A percentile compares a stretch with the other conserved stretches of the same genome.
These are phyloP conservation scores for Pyricularia pennisetigena DNA, from an alignment of 2,329 filamentous ascomycete genomes.

Conservation along the genomic window DNA sequence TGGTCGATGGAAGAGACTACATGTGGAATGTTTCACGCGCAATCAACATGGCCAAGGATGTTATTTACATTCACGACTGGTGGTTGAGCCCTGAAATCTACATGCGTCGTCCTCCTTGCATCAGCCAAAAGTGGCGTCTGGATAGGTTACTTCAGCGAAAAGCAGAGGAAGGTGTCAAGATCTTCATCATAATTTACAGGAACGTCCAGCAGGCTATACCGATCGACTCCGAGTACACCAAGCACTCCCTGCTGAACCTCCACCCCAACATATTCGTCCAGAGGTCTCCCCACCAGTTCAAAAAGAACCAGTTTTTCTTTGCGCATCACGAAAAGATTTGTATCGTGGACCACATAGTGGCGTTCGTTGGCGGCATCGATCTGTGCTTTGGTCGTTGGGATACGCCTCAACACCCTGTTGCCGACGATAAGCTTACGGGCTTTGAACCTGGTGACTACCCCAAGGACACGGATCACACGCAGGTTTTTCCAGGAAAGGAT, in stretches of 20 bases:
- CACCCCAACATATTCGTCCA: constrained; percentile 96
- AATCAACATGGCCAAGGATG: constrained; percentile 93
- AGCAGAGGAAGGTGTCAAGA: constrained; percentile 88
- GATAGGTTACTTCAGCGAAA: constrained; percentile 90
- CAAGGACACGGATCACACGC: constrained; percentile 87
- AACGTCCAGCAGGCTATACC: constrained; percentile 96
- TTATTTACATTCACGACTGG: constrained; percentile 99
- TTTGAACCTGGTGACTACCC: constrained; percentile 73
- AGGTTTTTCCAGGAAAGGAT: constrained; percentile 95
- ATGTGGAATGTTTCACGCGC: constrained; percentile 99
- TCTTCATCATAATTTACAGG: constrained; percentile 95
- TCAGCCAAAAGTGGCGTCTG: constrained; percentile 95
- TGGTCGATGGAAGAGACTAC: constrained; percentile 93
- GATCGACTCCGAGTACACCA: constrained; percentile 97
- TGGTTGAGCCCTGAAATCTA: constrained; percentile 92
- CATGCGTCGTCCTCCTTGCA: constrained; percentile 83
- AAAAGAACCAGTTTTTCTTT: constrained; percentile 99
- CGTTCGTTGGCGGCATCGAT: constrained; percentile 92
- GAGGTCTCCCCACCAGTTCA: constrained; percentile 91
- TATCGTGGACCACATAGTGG: constrained; percentile 89
- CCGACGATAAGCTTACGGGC: constrained; percentile 89
- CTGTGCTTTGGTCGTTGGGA: constrained; percentile 97
- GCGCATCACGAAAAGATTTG: constrained; percentile 98
- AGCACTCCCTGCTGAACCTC: constrained; percentile 88
- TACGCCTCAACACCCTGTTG: constrained; percentile 81